A percentile compares a stretch with the other conserved stretches of the same genome.
Evolutionary conservation across 2,329 filamentous ascomycete genomes (phyloP).

Genomic region (Phyllosticta citribraziliensis): DNA sequence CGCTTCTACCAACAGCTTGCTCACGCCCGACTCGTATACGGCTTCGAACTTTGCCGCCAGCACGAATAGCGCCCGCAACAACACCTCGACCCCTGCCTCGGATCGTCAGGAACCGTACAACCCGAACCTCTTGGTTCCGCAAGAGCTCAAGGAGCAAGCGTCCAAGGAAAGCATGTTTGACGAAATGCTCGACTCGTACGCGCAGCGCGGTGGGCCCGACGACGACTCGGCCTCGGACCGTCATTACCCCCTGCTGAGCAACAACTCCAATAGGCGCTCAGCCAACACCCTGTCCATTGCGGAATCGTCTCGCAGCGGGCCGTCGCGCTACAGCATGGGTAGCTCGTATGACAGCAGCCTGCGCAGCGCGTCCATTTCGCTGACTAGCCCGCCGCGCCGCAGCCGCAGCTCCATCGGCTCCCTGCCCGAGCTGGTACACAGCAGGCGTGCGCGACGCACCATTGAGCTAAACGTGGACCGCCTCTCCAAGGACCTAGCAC

Average conservation of each 20-base stretch:
- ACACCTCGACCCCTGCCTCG: conserved; percentile 8
- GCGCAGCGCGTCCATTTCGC: conserved; percentile 31
- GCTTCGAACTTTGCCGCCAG: neutral
- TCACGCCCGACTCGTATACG: conserved; percentile 4
- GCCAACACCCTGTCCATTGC: conserved; percentile 23
- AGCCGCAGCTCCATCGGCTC: conserved; percentile 30
- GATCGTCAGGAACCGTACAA: conserved; percentile 23
- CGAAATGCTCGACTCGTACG: conserved; percentile 32
- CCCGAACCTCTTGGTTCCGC: conserved; percentile 25
- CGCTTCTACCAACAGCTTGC: conserved; percentile 18
- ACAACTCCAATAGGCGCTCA: conserved; percentile 11
- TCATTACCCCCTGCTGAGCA: conserved; percentile 36
- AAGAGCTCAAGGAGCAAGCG: conserved; percentile 24
- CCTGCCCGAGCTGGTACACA: conserved; percentile 29
- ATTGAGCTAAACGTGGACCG: conserved; percentile 24
- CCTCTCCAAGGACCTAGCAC: conserved; percentile 23
- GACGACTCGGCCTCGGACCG: conserved; percentile 29
- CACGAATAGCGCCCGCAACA: neutral
- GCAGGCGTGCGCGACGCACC: conserved; percentile 23
- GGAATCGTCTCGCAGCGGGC: conserved; percentile 38
- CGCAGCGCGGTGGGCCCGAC: conserved; percentile 10
- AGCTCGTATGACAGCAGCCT: conserved; percentile 49
- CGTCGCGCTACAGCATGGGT: conserved; percentile 42
- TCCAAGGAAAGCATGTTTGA: conserved; percentile 27
- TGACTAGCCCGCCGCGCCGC: conserved; percentile 25